phyloP scores from a whole-genome alignment of 2,329 filamentous ascomycete species.

The Alternaria viburni region DNA sequence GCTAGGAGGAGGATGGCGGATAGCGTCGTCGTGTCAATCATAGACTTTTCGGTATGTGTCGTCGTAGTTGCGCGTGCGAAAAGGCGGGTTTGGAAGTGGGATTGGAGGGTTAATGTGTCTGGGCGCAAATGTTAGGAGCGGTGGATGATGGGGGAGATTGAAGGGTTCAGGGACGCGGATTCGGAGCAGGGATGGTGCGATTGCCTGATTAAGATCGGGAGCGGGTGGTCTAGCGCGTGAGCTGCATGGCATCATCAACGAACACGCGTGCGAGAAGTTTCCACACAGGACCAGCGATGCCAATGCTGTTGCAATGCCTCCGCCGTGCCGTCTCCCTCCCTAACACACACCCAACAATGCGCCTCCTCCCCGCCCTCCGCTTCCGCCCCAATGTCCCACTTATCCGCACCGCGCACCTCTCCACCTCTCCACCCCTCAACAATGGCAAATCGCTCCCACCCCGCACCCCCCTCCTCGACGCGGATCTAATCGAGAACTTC shows the following conservation, averaged over 20 bases:
- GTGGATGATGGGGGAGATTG: background rate
- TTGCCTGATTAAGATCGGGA: background rate
- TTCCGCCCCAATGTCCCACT: background rate
- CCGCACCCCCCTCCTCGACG: slow-evolving; percentile 75
- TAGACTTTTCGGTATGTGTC: slow-evolving; percentile 1
- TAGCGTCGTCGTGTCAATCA: slow-evolving; percentile 46
- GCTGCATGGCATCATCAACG: background rate
- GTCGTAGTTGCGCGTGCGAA: background rate
- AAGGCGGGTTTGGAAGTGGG: background rate
- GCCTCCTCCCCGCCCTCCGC: slow-evolving; percentile 3
- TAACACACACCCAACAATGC: slow-evolving; percentile 18
- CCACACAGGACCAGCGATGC: background rate
- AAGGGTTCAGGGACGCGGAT: slow-evolving; percentile 15
- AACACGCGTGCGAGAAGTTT: background rate
- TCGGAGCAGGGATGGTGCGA: slow-evolving; percentile 9
- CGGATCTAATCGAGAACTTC: slow-evolving; percentile 82
- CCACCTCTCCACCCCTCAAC: slow-evolving; percentile 9
- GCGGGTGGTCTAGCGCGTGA: background rate
- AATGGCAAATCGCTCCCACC: slow-evolving; percentile 62
- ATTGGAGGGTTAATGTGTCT: background rate
- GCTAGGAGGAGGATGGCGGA: slow-evolving; percentile 45
- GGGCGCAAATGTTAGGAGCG: background rate
- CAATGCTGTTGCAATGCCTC: slow-evolving; percentile 26
- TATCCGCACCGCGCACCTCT: slow-evolving; percentile 25
- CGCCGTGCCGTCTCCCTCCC: slow-evolving; percentile 5